phyloP scores from a whole-genome alignment of 116 monocot species.

The Zostera marina region DNA sequence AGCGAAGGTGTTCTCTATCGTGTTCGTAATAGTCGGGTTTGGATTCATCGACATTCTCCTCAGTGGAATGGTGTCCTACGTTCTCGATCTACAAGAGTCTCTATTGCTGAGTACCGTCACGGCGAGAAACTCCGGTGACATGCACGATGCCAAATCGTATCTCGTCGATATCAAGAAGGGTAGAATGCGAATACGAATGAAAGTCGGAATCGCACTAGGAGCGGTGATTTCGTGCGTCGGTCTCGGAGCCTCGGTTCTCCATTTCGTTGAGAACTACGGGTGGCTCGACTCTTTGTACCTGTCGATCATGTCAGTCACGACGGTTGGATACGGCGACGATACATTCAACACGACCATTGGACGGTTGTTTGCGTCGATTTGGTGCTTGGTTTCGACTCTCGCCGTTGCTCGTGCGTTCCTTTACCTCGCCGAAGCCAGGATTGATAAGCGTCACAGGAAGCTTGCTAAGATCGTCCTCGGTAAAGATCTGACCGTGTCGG shows the following conservation, averaged over 20 bases:
- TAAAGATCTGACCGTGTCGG: constrained; percentile 39
- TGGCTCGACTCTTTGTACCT: constrained; percentile 32
- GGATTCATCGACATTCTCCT: constrained; percentile 39
- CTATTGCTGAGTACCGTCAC: constrained; percentile 18
- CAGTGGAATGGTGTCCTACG: constrained; percentile 17
- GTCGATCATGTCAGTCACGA: constrained; percentile 31
- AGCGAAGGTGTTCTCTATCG: constrained; percentile 37
- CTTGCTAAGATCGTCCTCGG: constrained; percentile 45
- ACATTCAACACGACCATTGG: constrained; percentile 41
- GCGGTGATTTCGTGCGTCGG: constrained; percentile 18
- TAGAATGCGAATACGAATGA: constrained; percentile 26
- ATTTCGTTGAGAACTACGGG: constrained; percentile 9
- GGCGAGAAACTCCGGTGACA: not conserved
- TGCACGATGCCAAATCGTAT: constrained; percentile 5
- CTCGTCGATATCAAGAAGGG: constrained; percentile 26
- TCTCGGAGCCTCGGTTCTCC: constrained; percentile 12
- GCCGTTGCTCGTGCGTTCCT: constrained; percentile 58
- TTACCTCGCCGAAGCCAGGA: constrained; percentile 47
- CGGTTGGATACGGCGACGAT: constrained; percentile 37
- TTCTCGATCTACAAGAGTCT: constrained; percentile 27
- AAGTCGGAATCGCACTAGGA: constrained; percentile 19
- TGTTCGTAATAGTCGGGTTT: constrained; percentile 32
- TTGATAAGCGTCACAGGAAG: constrained; percentile 47
- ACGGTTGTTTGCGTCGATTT: constrained; percentile 39
- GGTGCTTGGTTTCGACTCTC: constrained; percentile 49